Percentiles rank a stretch among this genome's conserved stretches.
Evolutionary conservation across 2,329 filamentous ascomycete species (phyloP).

Genomic region (Fusarium chaquense): DNA sequence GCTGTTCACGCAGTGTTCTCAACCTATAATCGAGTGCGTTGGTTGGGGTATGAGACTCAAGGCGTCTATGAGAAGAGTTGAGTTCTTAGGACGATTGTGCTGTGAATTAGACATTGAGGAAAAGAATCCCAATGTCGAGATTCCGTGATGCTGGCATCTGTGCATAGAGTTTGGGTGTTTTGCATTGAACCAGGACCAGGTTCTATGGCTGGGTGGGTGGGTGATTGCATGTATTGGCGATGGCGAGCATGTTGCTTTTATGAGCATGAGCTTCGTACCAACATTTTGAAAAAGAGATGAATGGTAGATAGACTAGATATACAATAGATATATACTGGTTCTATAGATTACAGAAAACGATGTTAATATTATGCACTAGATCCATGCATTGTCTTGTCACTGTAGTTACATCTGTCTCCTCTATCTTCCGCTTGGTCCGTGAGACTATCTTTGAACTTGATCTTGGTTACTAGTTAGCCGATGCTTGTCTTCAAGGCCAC

Average conservation of each 20-base stretch:
- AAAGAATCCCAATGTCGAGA: slow-evolving; percentile 34
- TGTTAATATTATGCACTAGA: not conserved
- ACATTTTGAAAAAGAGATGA: slow-evolving; percentile 9
- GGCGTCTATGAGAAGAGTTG: slow-evolving; percentile 42
- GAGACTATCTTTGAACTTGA: slow-evolving; percentile 1
- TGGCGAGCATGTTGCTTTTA: slow-evolving; percentile 21
- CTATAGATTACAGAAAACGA: not conserved
- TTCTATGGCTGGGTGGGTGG: not conserved
- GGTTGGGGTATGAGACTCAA: slow-evolving; percentile 42
- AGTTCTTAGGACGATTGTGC: slow-evolving; percentile 43
- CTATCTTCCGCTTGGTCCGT: slow-evolving; percentile 18
- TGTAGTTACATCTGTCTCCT: slow-evolving; percentile 23
- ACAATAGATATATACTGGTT: slow-evolving; percentile 14
- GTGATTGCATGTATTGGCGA: slow-evolving; percentile 14
- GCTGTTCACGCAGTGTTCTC: slow-evolving; percentile 43
- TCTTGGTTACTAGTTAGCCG: too few species aligned
- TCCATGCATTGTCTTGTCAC: slow-evolving; percentile 10
- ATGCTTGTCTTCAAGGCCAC: not conserved
- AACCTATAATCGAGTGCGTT: slow-evolving; percentile 40
- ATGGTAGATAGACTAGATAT: slow-evolving; percentile 7
- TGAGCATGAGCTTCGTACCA: slow-evolving; percentile 15
- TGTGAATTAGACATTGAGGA: slow-evolving; percentile 47
- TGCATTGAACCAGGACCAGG: not conserved
- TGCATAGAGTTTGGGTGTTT: slow-evolving; percentile 29
- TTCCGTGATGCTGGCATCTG: slow-evolving; percentile 34